These are phyloP conservation scores for Pelargonium cotyledonis DNA, from an alignment of 441 rosid species.

Conservation along the genomic window DNA sequence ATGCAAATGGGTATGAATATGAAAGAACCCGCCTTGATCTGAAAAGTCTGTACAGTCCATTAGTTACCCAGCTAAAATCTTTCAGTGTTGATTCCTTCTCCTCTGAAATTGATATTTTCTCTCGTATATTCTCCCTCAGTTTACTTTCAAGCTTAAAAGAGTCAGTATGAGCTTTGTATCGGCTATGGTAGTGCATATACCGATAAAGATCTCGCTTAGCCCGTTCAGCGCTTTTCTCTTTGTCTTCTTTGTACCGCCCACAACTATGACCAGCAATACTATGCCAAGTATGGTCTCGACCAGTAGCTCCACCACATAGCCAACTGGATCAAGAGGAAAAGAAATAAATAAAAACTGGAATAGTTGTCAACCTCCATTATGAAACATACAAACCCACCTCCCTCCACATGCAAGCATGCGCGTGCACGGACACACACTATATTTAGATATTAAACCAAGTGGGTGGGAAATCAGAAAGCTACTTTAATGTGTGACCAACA, in stretches of 20 bases:
- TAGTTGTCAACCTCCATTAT: no score
- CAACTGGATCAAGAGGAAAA: slow-evolving; percentile 39
- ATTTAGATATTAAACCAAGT: no score
- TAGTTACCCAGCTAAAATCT: slow-evolving; percentile 69
- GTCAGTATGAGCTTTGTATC: slow-evolving; percentile 66
- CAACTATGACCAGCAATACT: slow-evolving; percentile 63
- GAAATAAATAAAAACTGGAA: not conserved
- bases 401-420: no score
- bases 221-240: slow-evolving; percentile 44
- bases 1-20: slow-evolving; percentile 72
- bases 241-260: slow-evolving; percentile 63
- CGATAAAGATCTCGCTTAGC: slow-evolving; percentile 73
- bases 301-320: slow-evolving; percentile 77
- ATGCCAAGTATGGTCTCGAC: slow-evolving; percentile 67
- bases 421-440: no score
- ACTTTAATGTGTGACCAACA: no score
- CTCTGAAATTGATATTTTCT: slow-evolving; percentile 54
- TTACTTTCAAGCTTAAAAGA: slow-evolving; percentile 66
- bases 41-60: slow-evolving; percentile 60
- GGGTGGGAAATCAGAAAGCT: no score
- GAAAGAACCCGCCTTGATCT: slow-evolving; percentile 71
- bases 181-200: slow-evolving; percentile 73
- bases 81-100: slow-evolving; percentile 54
- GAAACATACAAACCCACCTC: not conserved
- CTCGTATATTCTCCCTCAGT: slow-evolving; percentile 45